Evolutionary conservation across 2,329 filamentous ascomycete species (phyloP).

Genomic region (Alternaria dauci): DNA sequence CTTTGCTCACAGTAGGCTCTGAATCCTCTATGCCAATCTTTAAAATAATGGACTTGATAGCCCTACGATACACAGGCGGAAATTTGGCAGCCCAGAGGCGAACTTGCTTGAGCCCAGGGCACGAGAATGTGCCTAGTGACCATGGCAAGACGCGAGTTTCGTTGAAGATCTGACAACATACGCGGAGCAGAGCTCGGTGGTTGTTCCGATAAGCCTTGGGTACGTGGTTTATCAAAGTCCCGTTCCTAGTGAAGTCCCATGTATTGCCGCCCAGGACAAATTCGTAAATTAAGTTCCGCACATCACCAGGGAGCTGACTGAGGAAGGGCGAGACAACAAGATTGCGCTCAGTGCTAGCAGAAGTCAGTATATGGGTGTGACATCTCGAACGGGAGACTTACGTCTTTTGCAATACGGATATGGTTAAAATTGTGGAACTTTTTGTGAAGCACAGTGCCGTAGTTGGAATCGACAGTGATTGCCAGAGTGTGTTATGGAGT

Average conservation of each 20-base stretch:
- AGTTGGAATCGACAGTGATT: too few species aligned
- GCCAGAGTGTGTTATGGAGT: too few species aligned
- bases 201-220: not conserved
- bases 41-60: not conserved
- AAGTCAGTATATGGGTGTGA: rapidly evolving
- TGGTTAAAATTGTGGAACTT: rapidly evolving
- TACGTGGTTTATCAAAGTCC: too few species aligned
- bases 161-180: not conserved
- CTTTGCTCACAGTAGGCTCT: too few species aligned
- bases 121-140: not conserved
- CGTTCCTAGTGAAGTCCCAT: not conserved
- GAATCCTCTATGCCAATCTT: too few species aligned
- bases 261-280: not conserved
- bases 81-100: not conserved
- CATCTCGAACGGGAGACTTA: too few species aligned
- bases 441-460: too few species aligned
- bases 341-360: not conserved
- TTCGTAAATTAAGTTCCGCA: not conserved
- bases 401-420: too few species aligned
- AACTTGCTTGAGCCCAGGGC: not conserved
- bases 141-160: not conserved
- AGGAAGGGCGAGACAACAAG: not conserved
- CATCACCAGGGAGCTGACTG: not conserved
- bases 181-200: not conserved
- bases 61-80: not conserved